Percentiles rank a stretch among this genome's conserved stretches.
These are phyloP conservation scores for Peronospora destructor DNA, from an alignment of 352 stramenopile genomes.

Conservation along the genomic window DNA sequence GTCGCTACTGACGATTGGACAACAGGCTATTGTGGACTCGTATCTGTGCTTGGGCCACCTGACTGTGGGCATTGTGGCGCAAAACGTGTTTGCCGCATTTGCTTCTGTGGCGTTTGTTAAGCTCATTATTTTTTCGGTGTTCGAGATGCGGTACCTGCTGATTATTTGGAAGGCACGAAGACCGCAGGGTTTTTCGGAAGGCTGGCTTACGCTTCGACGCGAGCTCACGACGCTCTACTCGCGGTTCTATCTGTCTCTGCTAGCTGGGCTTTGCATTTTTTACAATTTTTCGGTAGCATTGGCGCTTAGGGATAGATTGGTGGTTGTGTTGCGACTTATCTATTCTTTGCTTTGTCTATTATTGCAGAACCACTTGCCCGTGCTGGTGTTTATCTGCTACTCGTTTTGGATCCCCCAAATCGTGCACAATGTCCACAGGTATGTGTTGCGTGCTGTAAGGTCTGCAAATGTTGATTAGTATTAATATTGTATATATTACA, in stretches of 20 bases:
- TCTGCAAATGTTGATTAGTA: slow-evolving; percentile 1
- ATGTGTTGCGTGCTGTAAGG: slow-evolving; percentile 5
- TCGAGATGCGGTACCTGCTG: slow-evolving; percentile 98
- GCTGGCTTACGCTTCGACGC: slow-evolving; percentile 83
- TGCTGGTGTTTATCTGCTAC: slow-evolving; percentile 92
- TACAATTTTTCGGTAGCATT: slow-evolving; percentile 84
- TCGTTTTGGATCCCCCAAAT: slow-evolving; percentile 99
- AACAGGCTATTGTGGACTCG: slow-evolving; percentile 89
- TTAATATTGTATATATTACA: slow-evolving; percentile 13
- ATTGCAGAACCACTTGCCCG: slow-evolving; percentile 67
- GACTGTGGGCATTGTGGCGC: slow-evolving; percentile 89
- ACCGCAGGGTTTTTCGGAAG: slow-evolving; percentile 77
- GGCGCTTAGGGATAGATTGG: background rate
- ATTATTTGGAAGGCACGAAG: slow-evolving; percentile 94
- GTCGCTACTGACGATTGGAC: slow-evolving; percentile 74
- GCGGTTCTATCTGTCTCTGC: slow-evolving; percentile 92
- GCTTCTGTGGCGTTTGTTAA: slow-evolving; percentile 96
- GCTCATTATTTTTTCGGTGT: slow-evolving; percentile 97
- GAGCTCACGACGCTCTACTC: slow-evolving; percentile 93
- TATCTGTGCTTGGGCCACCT: slow-evolving; percentile 94
- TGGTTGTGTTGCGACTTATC: slow-evolving; percentile 2
- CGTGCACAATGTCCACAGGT: slow-evolving; percentile 90
- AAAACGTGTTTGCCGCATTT: slow-evolving; percentile 95
- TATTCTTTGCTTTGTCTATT: slow-evolving; percentile 5
- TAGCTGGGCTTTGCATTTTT: slow-evolving; percentile 85